Percentiles rank a stretch among this genome's conserved stretches.
These are phyloP conservation scores for Protomyces inouyei DNA, from an alignment of 1,139 yeast species.

Conservation along the genomic window DNA sequence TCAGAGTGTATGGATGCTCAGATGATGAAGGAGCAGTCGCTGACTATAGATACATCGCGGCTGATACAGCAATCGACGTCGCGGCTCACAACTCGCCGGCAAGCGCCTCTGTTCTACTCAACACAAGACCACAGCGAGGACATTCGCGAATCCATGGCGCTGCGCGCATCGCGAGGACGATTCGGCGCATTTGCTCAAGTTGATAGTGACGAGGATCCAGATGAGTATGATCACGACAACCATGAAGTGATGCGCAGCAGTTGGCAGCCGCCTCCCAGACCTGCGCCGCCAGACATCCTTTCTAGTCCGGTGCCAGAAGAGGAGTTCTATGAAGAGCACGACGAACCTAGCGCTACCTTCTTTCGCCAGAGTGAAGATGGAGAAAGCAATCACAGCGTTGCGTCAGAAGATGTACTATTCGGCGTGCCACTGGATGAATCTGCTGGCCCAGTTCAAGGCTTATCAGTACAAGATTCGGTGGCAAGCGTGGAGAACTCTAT, in stretches of 20 bases:
- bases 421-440: slow-evolving; percentile 11
- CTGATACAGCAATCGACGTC: slow-evolving; percentile 16
- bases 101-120: slow-evolving; percentile 18
- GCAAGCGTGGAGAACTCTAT: background rate
- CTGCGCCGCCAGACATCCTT: background rate
- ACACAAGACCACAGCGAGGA: slow-evolving; percentile 14
- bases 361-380: background rate
- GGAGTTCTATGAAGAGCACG: background rate
- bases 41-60: slow-evolving; percentile 8
- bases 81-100: slow-evolving; percentile 8
- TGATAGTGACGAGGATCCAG: slow-evolving; percentile 8
- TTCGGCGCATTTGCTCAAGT: slow-evolving; percentile 9
- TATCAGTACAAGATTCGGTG: background rate
- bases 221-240: slow-evolving; percentile 4
- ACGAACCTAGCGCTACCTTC: background rate
- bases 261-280: slow-evolving; percentile 13
- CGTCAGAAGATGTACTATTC: slow-evolving; percentile 14
- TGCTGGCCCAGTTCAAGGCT: no score
- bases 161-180: slow-evolving; percentile 17
- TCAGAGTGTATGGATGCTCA: background rate
- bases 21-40: background rate
- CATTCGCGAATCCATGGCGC: slow-evolving; percentile 22
- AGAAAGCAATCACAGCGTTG: slow-evolving; percentile 2
- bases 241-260: slow-evolving; percentile 21
- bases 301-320: background rate